These are phyloP conservation scores for Chlamydomonas incerta DNA, from an alignment of 139 green algal species.

Conservation along the genomic window DNA sequence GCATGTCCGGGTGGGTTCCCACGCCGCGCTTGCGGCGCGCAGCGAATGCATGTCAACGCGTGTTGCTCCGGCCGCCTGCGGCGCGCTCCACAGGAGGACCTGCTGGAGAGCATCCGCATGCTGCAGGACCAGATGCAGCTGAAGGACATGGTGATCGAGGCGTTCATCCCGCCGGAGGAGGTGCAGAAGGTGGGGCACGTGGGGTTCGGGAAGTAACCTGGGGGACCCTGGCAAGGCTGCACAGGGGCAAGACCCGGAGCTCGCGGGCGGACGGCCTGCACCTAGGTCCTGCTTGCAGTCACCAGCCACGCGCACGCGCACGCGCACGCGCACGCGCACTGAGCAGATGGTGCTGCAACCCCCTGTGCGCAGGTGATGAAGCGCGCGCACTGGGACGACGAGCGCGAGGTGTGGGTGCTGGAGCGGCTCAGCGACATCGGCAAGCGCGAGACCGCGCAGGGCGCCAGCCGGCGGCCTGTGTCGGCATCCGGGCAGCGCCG, in stretches of 20 bases:
- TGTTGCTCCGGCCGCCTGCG: too few relatives aligned
- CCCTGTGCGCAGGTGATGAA: constrained; percentile 60
- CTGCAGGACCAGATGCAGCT: constrained; percentile 85
- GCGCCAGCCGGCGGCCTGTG: constrained; percentile 45
- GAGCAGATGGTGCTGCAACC: too few relatives aligned
- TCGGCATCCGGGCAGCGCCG: constrained; percentile 56
- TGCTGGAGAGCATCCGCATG: constrained; percentile 75
- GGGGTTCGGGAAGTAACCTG: too few relatives aligned
- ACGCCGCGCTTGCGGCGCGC: too few relatives aligned
- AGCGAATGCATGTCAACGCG: too few relatives aligned
- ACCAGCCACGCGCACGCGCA: too few relatives aligned
- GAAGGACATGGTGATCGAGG: constrained; percentile 85
- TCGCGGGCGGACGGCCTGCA: too few relatives aligned
- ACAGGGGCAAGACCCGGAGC: too few relatives aligned
- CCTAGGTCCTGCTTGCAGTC: too few relatives aligned
- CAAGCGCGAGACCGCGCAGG: constrained; percentile 43
- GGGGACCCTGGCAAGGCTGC: too few relatives aligned
- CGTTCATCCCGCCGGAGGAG: constrained; percentile 82
- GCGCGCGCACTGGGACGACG: constrained; percentile 78
- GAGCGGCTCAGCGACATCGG: constrained; percentile 63
- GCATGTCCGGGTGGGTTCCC: too few relatives aligned
- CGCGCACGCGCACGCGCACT: too few relatives aligned
- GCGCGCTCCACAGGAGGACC: constrained; percentile 55
- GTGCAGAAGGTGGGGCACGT: constrained; percentile 69
- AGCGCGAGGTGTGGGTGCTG: constrained; percentile 77